A percentile compares a stretch with the other conserved stretches of the same genome.
Conservation (phyloP, 2,329 filamentous ascomycete species). For the Fusarium sp. region DNA sequence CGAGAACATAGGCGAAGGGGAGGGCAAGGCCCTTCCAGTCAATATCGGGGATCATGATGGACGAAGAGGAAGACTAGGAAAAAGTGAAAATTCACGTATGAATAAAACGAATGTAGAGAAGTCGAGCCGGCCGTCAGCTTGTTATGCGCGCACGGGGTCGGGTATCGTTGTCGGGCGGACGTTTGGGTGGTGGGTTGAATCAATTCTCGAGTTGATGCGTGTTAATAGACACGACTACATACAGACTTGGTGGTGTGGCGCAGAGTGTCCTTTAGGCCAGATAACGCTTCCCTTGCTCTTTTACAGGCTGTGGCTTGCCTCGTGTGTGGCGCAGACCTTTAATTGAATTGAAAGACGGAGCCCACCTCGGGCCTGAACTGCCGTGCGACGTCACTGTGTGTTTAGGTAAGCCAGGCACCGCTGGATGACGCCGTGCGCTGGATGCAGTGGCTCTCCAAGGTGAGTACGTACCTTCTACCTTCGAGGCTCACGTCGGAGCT, state of each 20-base stretch:
- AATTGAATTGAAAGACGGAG: neutral
- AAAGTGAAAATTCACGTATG: conserved; percentile 9
- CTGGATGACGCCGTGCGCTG: conserved; percentile 46
- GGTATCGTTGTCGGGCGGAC: neutral
- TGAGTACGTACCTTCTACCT: conserved; percentile 32
- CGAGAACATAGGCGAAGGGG: conserved; percentile 89
- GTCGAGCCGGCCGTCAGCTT: conserved; percentile 22
- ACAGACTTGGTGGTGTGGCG: conserved; percentile 9
- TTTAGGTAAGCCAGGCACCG: conserved; percentile 48
- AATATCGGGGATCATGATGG: conserved; percentile 65
- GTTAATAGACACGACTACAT: neutral
- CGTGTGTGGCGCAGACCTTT: conserved; percentile 22
- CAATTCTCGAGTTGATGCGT: too few relatives aligned
- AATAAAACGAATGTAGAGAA: conserved; percentile 36
- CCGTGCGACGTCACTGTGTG: conserved; percentile 38
- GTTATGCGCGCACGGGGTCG: neutral
- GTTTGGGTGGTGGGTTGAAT: neutral
- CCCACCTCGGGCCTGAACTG: conserved; percentile 21
- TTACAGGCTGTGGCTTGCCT: conserved; percentile 21
- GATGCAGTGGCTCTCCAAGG: conserved; percentile 1
- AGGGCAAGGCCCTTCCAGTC: conserved; percentile 90
- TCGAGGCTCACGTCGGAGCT: conserved; percentile 10
- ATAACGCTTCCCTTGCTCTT: neutral
- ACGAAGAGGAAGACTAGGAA: conserved; percentile 13
- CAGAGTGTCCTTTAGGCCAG: conserved; percentile 1